These are phyloP conservation scores for Neurospora sp. DNA, from an alignment of 495 filamentous ascomycete species.

Conservation along the genomic window DNA sequence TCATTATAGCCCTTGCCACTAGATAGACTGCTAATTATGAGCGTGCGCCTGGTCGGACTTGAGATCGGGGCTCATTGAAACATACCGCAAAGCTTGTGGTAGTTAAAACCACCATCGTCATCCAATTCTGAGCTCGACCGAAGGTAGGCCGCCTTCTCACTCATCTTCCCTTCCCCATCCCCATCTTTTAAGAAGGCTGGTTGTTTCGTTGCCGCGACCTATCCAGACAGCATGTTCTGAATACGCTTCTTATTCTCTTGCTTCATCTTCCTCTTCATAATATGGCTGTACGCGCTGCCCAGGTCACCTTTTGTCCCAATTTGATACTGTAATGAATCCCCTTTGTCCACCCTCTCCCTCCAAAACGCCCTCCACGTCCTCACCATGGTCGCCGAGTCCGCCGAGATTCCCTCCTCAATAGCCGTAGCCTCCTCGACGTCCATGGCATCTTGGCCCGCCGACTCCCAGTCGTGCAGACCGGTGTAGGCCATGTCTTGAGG, in stretches of 20 bases:
- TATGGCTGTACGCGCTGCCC: neutral
- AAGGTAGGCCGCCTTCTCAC: neutral
- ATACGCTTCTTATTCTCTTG: neutral
- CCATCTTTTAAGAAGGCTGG: neutral
- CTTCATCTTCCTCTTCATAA: neutral
- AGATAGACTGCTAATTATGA: neutral
- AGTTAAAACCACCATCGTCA: neutral
- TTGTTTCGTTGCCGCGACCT: neutral
- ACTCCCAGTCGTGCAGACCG: slow-evolving; percentile 41
- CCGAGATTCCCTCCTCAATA: neutral
- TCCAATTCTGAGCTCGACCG: neutral
- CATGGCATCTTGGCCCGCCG: slow-evolving; percentile 18
- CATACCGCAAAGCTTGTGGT: neutral
- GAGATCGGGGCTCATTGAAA: neutral
- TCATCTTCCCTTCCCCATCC: neutral
- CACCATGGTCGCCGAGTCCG: neutral
- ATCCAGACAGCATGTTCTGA: neutral
- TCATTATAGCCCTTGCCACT: neutral
- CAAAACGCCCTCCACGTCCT: neutral
- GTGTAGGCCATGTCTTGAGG: slow-evolving; percentile 23
- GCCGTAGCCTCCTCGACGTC: neutral
- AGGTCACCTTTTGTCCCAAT: neutral
- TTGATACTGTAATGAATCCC: neutral
- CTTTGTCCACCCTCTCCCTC: neutral
- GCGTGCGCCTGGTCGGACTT: neutral